phyloP scores from a whole-genome alignment of 495 filamentous ascomycete species.

The Hyphodiscus hymeniophilus region DNA sequence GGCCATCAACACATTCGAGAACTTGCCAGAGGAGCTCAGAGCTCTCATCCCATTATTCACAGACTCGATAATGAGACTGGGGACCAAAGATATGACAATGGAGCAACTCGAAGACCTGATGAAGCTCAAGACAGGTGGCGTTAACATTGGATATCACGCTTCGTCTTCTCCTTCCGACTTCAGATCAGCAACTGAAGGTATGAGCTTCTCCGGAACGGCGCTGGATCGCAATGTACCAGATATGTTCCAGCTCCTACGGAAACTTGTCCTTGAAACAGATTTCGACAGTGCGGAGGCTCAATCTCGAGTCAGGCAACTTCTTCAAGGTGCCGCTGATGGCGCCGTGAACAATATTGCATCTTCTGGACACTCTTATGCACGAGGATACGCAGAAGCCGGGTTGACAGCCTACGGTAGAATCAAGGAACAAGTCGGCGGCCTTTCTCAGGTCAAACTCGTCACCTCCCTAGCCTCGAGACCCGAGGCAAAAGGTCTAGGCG shows the following conservation, averaged over 20 bases:
- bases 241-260: constrained; percentile 83
- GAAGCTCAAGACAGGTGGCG: constrained; percentile 92
- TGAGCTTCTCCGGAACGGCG: constrained; percentile 75
- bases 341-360: constrained; percentile 87
- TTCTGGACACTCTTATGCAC: constrained; percentile 77
- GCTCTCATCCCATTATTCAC: constrained; percentile 84
- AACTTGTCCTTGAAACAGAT: constrained; percentile 75
- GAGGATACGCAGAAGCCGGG: constrained; percentile 70
- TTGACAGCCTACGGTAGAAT: constrained; percentile 62
- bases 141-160: constrained; percentile 70
- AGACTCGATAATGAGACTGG: constrained; percentile 85
- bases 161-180: constrained; percentile 67
- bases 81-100: constrained; percentile 80
- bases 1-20: constrained; percentile 69
- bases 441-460: constrained; percentile 84
- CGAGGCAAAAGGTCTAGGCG: constrained; percentile 54
- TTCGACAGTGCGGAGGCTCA: constrained; percentile 78
- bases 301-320: constrained; percentile 70
- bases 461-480: constrained; percentile 47
- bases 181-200: constrained; percentile 63
- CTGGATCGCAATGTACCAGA: constrained; percentile 80
- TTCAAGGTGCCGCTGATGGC: constrained; percentile 77
- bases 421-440: constrained; percentile 72
- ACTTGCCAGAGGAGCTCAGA: constrained; percentile 78
- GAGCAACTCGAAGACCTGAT: constrained; percentile 92